Percentiles rank a stretch among this genome's conserved stretches.
Conservation (phyloP, 1,139 yeast species). For the Eremothecium sinecaudum region DNA sequence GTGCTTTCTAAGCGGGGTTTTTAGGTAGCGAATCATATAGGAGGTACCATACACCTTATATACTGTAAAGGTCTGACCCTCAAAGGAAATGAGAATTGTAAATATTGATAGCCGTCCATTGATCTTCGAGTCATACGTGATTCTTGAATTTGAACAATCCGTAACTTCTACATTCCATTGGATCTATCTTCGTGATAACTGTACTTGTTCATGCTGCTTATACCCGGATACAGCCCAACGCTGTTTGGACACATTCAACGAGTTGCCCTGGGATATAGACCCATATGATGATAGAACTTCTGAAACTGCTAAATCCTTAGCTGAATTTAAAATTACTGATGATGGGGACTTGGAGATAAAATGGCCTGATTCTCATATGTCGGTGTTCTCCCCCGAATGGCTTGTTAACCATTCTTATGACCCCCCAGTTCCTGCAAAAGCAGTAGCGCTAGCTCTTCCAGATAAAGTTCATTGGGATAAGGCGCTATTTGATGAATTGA, state of each 20-base stretch:
- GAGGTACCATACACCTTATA: too few species aligned
- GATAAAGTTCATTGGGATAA: conserved; percentile 40
- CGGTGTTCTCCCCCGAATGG: conserved; percentile 45
- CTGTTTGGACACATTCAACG: conserved; percentile 46
- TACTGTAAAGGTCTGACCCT: too few species aligned
- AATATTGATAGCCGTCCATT: neutral
- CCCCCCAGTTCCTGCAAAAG: conserved; percentile 38
- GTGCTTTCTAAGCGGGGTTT: too few species aligned
- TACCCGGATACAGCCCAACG: conserved; percentile 57
- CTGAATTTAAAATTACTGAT: neutral
- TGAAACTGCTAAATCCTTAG: conserved; percentile 4
- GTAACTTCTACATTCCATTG: conserved; percentile 7
- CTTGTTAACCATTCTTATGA: conserved; percentile 49
- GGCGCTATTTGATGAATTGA: conserved; percentile 33
- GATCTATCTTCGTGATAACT: conserved; percentile 46
- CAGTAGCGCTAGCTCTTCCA: conserved; percentile 28
- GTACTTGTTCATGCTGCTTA: conserved; percentile 55
- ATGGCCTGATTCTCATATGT: conserved; percentile 47
- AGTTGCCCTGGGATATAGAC: conserved; percentile 2
- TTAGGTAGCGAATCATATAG: too few species aligned
- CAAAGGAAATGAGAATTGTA: conserved; percentile 1
- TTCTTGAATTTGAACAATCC: conserved; percentile 3
- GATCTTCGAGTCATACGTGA: conserved; percentile 7
- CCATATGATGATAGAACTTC: neutral
- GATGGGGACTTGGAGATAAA: conserved; percentile 27